Evolutionary conservation across 2,329 filamentous ascomycete genomes (phyloP).

Genomic region (Penicillium frequentans): DNA sequence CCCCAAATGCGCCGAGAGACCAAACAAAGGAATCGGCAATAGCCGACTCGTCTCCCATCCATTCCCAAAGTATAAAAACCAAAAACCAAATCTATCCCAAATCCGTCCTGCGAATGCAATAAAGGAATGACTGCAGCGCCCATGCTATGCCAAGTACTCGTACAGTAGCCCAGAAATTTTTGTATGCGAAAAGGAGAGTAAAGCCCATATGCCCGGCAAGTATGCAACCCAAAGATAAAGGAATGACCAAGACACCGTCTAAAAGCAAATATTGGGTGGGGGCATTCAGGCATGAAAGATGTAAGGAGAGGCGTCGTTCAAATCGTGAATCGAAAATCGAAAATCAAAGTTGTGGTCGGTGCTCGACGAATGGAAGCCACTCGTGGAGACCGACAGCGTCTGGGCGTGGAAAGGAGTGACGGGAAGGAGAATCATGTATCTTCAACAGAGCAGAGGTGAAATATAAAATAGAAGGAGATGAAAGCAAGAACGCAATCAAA

Average conservation of each 20-base stretch:
- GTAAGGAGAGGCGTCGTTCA: constrained; percentile 35
- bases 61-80: constrained; percentile 15
- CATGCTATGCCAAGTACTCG: constrained; percentile 37
- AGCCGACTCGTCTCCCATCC: neutral
- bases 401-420: constrained; percentile 31
- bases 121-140: constrained; percentile 41
- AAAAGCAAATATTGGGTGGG: constrained; percentile 22
- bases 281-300: constrained; percentile 33
- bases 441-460: constrained; percentile 22
- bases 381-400: constrained; percentile 4
- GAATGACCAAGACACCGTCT: constrained; percentile 37
- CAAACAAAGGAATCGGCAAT: neutral
- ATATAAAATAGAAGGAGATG: constrained; percentile 24
- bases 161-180: constrained; percentile 32
- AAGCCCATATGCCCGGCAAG: constrained; percentile 29
- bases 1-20: constrained; percentile 2
- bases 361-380: neutral
- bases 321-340: constrained; percentile 23
- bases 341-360: neutral
- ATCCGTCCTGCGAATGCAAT: constrained; percentile 32
- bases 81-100: constrained; percentile 24
- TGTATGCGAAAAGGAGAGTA: constrained; percentile 29
- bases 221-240: constrained; percentile 32
- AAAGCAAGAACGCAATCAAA: neutral
- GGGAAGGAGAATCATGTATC: constrained; percentile 25